Evolutionary conservation across 2,329 filamentous ascomycete species (phyloP).

Genomic region (Epichloe sylvatica): DNA sequence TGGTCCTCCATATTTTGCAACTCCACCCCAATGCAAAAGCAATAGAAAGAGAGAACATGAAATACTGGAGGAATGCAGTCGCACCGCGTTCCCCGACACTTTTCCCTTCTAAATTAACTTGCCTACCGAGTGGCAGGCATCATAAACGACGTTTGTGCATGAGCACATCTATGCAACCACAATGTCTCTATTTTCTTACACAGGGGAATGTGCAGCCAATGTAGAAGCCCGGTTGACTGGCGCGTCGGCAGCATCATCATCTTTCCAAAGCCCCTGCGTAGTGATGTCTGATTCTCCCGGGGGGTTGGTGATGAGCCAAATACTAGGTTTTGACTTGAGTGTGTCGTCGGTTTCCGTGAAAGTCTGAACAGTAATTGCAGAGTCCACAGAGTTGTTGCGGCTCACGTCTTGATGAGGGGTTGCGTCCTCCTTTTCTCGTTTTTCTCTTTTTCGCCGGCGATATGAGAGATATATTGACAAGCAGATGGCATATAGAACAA

Average conservation of each 20-base stretch:
- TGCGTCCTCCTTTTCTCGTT: constrained; percentile 8
- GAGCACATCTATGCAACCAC: neutral
- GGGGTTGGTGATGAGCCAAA: constrained; percentile 3
- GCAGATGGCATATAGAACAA: constrained; percentile 16
- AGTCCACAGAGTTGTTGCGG: constrained; percentile 13
- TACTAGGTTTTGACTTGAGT: constrained; percentile 8
- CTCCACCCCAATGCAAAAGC: neutral
- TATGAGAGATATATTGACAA: constrained; percentile 16
- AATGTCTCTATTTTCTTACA: neutral
- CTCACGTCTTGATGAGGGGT: constrained; percentile 7
- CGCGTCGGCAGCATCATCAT: neutral
- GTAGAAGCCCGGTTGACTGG: neutral
- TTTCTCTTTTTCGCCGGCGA: constrained; percentile 14
- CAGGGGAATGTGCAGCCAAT: neutral
- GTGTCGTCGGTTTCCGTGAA: constrained; percentile 8
- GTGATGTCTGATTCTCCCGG: neutral
- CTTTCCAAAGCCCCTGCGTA: neutral
- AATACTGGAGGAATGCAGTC: neutral
- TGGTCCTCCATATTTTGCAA: neutral
- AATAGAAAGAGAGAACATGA: neutral
- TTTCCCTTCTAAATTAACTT: neutral
- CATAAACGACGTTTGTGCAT: neutral
- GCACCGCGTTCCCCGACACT: neutral
- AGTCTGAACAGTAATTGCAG: constrained; percentile 11
- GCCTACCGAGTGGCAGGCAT: neutral